Evolutionary conservation across 208 protist species (phyloP).

Genomic region (Perkinsela sp.): DNA sequence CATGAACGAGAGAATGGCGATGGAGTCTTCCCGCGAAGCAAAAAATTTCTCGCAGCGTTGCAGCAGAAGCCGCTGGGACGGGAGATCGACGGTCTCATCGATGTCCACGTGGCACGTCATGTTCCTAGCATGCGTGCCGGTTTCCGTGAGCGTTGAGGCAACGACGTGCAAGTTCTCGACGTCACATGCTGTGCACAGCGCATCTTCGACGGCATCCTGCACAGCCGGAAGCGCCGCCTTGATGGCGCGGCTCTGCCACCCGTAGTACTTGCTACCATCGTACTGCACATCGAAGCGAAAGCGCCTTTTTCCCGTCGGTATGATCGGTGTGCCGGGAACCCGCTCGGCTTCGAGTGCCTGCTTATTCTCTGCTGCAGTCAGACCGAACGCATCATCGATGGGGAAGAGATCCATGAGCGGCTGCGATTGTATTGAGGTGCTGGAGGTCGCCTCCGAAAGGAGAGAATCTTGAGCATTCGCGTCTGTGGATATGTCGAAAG

Average conservation of each 20-base stretch:
- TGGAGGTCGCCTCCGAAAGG: too few relatives aligned
- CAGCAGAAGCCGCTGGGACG: conserved; percentile 36
- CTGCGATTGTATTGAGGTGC: too few relatives aligned
- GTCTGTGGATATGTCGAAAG: too few relatives aligned
- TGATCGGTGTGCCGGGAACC: conserved; percentile 40
- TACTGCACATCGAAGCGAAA: conserved; percentile 65
- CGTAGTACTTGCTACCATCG: conserved; percentile 44
- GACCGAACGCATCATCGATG: neutral
- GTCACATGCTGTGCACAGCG: conserved; percentile 38
- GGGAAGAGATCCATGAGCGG: too few relatives aligned
- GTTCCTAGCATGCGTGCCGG: conserved; percentile 33
- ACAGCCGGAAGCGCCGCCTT: conserved; percentile 10
- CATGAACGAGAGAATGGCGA: conserved; percentile 33
- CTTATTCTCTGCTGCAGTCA: neutral
- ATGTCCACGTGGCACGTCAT: conserved; percentile 50
- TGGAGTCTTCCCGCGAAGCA: conserved; percentile 23
- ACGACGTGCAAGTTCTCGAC: conserved; percentile 17
- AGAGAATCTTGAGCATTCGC: too few relatives aligned
- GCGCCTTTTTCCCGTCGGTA: conserved; percentile 32
- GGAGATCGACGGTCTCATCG: conserved; percentile 29
- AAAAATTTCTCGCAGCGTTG: conserved; percentile 50
- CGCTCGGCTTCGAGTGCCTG: neutral
- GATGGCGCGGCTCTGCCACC: conserved; percentile 36
- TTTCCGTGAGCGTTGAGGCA: conserved; percentile 30
- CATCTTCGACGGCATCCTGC: conserved; percentile 32